Evolutionary conservation across 139 green algal genomes (phyloP).

Genomic region (Desmodesmus armatus): DNA sequence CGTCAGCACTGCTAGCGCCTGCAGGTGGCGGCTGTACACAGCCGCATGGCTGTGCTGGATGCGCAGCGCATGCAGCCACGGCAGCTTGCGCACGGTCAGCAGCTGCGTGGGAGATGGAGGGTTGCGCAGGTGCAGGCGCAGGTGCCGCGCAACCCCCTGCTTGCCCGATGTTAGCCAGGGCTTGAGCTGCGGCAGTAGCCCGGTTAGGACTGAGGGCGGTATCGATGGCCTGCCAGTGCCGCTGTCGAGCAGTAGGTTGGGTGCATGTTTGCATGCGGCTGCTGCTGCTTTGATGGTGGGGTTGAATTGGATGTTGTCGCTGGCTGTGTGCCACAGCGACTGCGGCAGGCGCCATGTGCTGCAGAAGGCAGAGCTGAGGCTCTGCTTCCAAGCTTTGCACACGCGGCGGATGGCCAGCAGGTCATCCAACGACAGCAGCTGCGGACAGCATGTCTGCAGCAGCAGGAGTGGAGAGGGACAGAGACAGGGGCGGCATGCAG

Average conservation of each 20-base stretch:
- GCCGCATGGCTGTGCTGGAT: constrained; percentile 31
- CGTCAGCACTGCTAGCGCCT: neutral
- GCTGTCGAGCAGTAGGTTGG: neutral
- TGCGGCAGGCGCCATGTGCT: constrained; percentile 21
- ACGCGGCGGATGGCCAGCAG: constrained; percentile 14
- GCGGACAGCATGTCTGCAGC: constrained; percentile 17
- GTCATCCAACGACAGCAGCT: constrained; percentile 16
- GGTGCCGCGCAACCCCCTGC: neutral
- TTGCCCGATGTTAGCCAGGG: constrained; percentile 6
- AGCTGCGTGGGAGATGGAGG: neutral
- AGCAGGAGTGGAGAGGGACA: neutral
- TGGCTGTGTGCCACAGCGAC: constrained; percentile 18
- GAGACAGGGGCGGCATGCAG: neutral
- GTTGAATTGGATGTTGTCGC: neutral
- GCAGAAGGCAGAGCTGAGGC: constrained; percentile 33
- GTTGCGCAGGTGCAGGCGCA: constrained; percentile 11
- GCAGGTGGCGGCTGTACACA: constrained; percentile 30
- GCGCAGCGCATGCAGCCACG: neutral
- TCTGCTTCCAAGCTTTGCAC: constrained; percentile 23
- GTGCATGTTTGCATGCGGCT: constrained; percentile 32
- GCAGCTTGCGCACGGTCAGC: neutral
- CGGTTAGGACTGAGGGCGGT: neutral
- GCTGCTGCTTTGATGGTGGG: constrained; percentile 7
- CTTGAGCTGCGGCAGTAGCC: neutral
- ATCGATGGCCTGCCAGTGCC: constrained; percentile 11